These are phyloP conservation scores for Coelastrella sp. DNA, from an alignment of 139 green algal species.

Conservation along the genomic window DNA sequence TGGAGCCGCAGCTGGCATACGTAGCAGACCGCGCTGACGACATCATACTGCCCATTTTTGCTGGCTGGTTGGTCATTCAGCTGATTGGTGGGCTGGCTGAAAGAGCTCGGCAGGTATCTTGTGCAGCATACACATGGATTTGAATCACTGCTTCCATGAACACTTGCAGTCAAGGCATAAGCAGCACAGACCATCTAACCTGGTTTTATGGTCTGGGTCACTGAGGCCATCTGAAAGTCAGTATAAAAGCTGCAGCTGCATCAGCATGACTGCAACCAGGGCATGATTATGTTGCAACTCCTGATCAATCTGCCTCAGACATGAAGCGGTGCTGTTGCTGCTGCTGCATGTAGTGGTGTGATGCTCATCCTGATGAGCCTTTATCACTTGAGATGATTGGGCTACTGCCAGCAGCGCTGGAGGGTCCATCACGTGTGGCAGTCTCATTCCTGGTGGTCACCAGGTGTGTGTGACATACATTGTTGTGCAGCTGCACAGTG, in stretches of 20 bases:
- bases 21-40: background rate
- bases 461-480: background rate
- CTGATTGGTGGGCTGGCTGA: background rate
- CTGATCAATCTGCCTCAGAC: no score
- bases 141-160: no score
- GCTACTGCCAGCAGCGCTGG: conserved; percentile 32
- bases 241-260: no score
- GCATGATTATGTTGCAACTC: no score
- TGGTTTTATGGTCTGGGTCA: no score
- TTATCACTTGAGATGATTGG: conserved; percentile 13
- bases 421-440: conserved; percentile 14
- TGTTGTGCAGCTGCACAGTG: no score
- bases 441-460: background rate
- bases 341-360: conserved; percentile 1
- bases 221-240: no score
- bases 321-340: background rate
- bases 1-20: background rate
- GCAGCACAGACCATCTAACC: no score
- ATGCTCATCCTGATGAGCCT: conserved; percentile 18
- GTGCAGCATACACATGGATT: background rate
- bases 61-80: background rate
- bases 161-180: no score
- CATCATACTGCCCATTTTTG: background rate
- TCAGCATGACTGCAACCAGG: no score
- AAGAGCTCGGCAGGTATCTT: background rate